A percentile compares a stretch with the other conserved stretches of the same genome.
Conservation (phyloP, 192 early-diverging fungal species). For the Ambispora gerdemannii region DNA sequence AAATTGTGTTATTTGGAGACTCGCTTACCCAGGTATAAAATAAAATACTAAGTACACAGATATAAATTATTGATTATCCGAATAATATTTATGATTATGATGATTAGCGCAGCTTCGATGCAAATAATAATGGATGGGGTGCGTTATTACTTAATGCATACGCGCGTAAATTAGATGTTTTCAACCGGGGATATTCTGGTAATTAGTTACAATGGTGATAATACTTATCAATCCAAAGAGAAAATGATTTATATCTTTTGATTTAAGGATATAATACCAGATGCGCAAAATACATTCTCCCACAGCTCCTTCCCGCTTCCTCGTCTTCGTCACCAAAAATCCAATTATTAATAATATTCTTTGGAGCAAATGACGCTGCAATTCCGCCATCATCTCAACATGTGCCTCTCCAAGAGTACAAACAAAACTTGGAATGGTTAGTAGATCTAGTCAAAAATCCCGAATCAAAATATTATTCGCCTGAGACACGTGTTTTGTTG, state of each 20-base stretch:
- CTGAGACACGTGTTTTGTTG: constrained; percentile 60
- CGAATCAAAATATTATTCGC: constrained; percentile 51
- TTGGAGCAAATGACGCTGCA: constrained; percentile 81
- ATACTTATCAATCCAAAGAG: too few species aligned
- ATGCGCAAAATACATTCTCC: constrained; percentile 52
- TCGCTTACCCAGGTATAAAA: constrained; percentile 2
- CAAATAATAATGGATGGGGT: constrained; percentile 4
- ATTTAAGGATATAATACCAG: constrained; percentile 66
- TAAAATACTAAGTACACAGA: too few species aligned
- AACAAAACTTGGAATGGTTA: constrained; percentile 57
- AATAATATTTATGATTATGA: too few species aligned
- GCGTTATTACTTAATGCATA: not conserved
- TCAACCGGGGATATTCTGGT: constrained; percentile 82
- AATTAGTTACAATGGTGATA: too few species aligned
- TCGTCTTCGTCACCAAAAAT: constrained; percentile 36
- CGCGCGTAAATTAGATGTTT: constrained; percentile 54
- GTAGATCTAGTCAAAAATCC: constrained; percentile 53
- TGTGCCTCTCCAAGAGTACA: constrained; percentile 59
- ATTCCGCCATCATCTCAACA: constrained; percentile 48
- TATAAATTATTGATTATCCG: too few species aligned
- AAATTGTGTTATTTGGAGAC: constrained; percentile 18
- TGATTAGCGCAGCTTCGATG: not conserved
- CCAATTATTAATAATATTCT: constrained; percentile 66
- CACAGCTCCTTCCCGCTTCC: constrained; percentile 49
- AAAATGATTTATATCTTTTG: too few species aligned